Evolutionary conservation across 1,284 basidiomycete genomes (phyloP).

Genomic region (Puccinia hordei): DNA sequence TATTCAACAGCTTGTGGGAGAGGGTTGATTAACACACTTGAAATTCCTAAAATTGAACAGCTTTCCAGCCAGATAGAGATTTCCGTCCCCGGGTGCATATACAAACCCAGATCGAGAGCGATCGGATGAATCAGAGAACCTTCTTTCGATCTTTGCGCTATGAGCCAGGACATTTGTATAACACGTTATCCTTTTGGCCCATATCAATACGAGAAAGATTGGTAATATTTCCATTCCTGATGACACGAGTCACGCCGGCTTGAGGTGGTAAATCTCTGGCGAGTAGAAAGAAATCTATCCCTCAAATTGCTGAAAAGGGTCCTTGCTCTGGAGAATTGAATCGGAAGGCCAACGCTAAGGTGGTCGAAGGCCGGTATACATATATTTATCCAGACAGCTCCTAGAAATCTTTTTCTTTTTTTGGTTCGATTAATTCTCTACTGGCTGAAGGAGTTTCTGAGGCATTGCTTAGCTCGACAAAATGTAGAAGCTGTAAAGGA

Average conservation of each 20-base stretch:
- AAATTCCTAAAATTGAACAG: conserved; percentile 48
- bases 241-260: not conserved
- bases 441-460: not conserved
- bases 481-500: not conserved
- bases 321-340: not conserved
- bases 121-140: not conserved
- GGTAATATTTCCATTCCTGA: not conserved
- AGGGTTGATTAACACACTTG: conserved; percentile 13
- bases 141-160: not conserved
- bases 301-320: not conserved
- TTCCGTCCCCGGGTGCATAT: conserved; percentile 30
- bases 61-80: conserved; percentile 35
- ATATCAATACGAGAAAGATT: not conserved
- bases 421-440: not conserved
- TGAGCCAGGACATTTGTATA: not conserved
- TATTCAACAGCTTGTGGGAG: not conserved
- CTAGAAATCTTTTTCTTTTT: too few relatives aligned
- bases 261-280: not conserved
- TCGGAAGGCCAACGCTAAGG: not conserved
- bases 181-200: not conserved
- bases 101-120: conserved; percentile 31
- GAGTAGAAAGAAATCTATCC: not conserved
- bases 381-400: not conserved
- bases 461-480: not conserved
- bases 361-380: not conserved